A percentile compares a stretch with the other conserved stretches of the same genome.
phyloP scores from a whole-genome alignment of 2,329 filamentous ascomycete genomes.

The Diaporthe ampelina region DNA sequence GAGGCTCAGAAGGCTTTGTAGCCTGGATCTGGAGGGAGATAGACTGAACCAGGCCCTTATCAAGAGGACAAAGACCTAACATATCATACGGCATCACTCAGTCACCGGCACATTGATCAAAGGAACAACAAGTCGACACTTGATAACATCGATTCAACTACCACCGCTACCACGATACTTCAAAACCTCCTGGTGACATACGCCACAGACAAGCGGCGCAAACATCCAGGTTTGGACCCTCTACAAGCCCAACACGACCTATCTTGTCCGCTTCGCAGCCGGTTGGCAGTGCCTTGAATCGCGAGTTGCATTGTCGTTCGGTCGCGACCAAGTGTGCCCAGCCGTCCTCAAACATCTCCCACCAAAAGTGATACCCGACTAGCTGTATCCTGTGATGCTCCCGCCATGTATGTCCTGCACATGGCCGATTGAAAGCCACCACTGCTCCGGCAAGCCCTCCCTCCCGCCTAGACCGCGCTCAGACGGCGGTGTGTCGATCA shows the following conservation, averaged over 20 bases:
- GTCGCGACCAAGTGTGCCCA: constrained; percentile 16
- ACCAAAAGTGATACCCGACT: constrained; percentile 32
- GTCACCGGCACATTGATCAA: not conserved
- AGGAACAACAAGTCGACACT: not conserved
- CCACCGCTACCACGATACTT: constrained; percentile 34
- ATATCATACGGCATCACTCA: not conserved
- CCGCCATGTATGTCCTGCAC: constrained; percentile 10
- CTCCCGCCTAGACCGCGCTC: constrained; percentile 14
- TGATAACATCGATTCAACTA: constrained; percentile 34
- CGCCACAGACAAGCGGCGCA: constrained; percentile 10
- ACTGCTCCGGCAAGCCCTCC: not conserved
- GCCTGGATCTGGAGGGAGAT: not conserved
- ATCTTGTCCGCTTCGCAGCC: not conserved
- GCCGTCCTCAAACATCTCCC: not conserved
- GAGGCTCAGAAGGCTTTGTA: not conserved
- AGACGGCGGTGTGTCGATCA: constrained; percentile 6
- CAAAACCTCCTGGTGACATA: constrained; percentile 18
- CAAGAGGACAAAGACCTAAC: not conserved
- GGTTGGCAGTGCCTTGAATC: constrained; percentile 14
- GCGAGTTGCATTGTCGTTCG: constrained; percentile 15
- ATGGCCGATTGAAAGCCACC: constrained; percentile 2
- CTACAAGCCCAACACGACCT: constrained; percentile 14
- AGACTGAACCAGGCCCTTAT: not conserved
- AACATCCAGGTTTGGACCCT: constrained; percentile 6
- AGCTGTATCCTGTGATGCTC: constrained; percentile 36